Evolutionary conservation across 179 eudicot genomes (phyloP).

Genomic region (Monotropa hypopitys): DNA sequence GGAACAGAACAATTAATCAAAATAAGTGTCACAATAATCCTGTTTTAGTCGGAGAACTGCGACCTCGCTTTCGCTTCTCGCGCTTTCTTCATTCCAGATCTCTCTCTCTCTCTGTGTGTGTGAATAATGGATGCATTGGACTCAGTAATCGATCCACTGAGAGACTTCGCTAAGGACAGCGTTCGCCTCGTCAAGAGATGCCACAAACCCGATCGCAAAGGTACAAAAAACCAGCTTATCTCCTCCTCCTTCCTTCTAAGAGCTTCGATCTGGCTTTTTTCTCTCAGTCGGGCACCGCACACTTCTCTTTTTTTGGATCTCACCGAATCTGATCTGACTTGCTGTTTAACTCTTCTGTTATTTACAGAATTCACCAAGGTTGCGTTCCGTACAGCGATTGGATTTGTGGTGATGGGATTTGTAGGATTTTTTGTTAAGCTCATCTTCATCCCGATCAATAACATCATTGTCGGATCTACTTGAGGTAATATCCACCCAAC

Average conservation of each 20-base stretch:
- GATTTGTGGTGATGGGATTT: slow-evolving; percentile 53
- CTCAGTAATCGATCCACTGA: slow-evolving; percentile 46
- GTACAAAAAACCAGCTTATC: slow-evolving; percentile 4
- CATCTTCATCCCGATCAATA: slow-evolving; percentile 46
- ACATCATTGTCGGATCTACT: slow-evolving; percentile 29
- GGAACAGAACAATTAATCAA: too few relatives aligned
- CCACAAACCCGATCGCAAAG: slow-evolving; percentile 69
- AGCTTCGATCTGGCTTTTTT: slow-evolving; percentile 1
- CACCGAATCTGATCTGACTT: not conserved
- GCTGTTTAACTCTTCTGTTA: not conserved
- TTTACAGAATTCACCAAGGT: slow-evolving; percentile 42
- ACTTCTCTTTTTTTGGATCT: not conserved
- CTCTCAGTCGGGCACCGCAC: not conserved
- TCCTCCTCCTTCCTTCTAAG: not conserved
- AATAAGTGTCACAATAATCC: too few relatives aligned
- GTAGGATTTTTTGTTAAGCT: slow-evolving; percentile 46
- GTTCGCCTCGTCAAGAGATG: slow-evolving; percentile 62
- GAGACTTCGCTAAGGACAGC: slow-evolving; percentile 66
- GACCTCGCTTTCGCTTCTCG: not conserved
- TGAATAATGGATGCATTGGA: slow-evolving; percentile 46
- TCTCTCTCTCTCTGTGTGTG: not conserved
- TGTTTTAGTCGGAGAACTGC: too few relatives aligned
- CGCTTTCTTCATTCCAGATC: not conserved
- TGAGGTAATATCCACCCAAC: not conserved
- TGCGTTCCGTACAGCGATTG: slow-evolving; percentile 45